A percentile compares a stretch with the other conserved stretches of the same genome.
Conservation (phyloP, 2,329 filamentous ascomycete species). For the Coniochaeta sp. region DNA sequence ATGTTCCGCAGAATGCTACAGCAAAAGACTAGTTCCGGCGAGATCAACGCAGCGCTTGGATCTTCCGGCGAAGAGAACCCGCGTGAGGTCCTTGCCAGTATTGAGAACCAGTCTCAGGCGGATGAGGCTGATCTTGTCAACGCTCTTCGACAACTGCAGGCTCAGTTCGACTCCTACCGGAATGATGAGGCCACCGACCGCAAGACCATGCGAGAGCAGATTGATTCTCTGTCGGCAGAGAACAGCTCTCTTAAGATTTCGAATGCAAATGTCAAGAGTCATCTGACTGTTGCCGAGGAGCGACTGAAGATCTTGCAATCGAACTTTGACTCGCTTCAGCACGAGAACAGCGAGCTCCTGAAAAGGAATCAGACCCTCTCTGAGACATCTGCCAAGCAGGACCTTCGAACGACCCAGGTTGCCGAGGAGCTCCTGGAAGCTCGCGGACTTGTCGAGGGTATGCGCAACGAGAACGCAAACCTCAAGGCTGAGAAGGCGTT, state of each 20-base stretch:
- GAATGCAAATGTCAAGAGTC: slow-evolving; percentile 70
- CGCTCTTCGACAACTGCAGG: slow-evolving; percentile 78
- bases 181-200: slow-evolving; percentile 78
- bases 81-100: slow-evolving; percentile 48
- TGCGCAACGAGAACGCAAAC: slow-evolving; percentile 86
- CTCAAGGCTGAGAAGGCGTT: slow-evolving; percentile 91
- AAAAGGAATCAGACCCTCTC: slow-evolving; percentile 71
- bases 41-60: slow-evolving; percentile 63
- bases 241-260: slow-evolving; percentile 78
- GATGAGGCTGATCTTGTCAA: slow-evolving; percentile 64
- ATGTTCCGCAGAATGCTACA: slow-evolving; percentile 95
- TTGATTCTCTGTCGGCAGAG: slow-evolving; percentile 72
- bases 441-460: slow-evolving; percentile 71
- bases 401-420: slow-evolving; percentile 82
- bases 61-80: slow-evolving; percentile 50
- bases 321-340: slow-evolving; percentile 77
- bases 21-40: slow-evolving; percentile 53
- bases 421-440: slow-evolving; percentile 89
- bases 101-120: slow-evolving; percentile 48
- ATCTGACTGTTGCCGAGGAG: slow-evolving; percentile 73
- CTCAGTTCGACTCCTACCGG: slow-evolving; percentile 82
- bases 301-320: slow-evolving; percentile 83
- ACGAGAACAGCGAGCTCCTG: slow-evolving; percentile 78
- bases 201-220: slow-evolving; percentile 74
- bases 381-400: slow-evolving; percentile 81